Base-by-base conservation (phyloP, 306 rosid genomes). In the Cicer chorassanicum region DNA sequence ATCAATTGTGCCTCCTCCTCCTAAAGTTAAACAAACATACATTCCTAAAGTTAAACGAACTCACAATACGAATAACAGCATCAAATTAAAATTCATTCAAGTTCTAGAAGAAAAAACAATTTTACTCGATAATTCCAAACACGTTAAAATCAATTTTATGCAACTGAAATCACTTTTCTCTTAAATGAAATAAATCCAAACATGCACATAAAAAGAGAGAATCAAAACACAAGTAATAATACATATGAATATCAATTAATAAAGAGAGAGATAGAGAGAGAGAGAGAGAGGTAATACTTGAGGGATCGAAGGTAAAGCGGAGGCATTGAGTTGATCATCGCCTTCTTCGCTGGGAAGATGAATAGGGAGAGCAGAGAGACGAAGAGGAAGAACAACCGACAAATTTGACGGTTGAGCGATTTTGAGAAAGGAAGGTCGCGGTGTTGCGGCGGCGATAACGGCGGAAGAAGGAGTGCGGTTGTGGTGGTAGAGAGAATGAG, bases 271-370 rank as follows among this genome's bases (percentile, higher is more conserved):
- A 16, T 16, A 16, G 18, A 16, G 18, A 13, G 39, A 29, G 8
- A 2, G 49, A 53, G 24, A 15, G 12, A 13, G 8, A 10, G 14
- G 12, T 61, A n/a, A 7, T 41, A 45, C 75, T 43, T 12, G 69
- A 18, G 75, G 62, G 1, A 44, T 76, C 60, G 76, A 68, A 59
- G 70, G 70, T 77, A 77, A 18, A 59, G 7, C 70, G 64, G 67
- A 69, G 19, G 59, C 53, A 38, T 46, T 77, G 69, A 21, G 18
- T 10, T 77, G 53, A 57, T 68, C 81, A 46, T 74, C 70, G 9
- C 34, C 75, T 1, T 48, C 75, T 6, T 38, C 68, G 13, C 68
- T 8, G 21, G 36, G 74, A 51, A 50, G 38, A 3, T 70, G 50
- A 70, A 13, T 7, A 0, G 77, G 59, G 6, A 77, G 61, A 56